phyloP scores from a whole-genome alignment of 306 rosid species.

The Vigna reflexopilosa region DNA sequence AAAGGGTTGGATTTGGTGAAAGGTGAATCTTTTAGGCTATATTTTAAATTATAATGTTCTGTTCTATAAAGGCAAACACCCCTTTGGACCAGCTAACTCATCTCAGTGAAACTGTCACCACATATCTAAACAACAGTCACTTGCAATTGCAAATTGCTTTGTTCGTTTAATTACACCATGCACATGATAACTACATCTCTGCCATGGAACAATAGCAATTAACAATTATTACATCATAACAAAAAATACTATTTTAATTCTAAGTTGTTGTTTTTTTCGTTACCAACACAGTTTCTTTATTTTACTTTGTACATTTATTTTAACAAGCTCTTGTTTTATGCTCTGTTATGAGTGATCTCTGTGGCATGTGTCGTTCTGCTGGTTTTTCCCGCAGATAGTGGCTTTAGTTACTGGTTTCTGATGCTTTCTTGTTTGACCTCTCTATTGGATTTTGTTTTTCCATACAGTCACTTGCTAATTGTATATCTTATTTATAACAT shows the following conservation, averaged over 20 bases:
- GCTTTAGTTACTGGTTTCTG: not conserved
- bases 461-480: not conserved
- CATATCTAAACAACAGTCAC: slow-evolving; percentile 19
- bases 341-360: not conserved
- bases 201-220: not conserved
- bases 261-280: not conserved
- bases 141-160: slow-evolving; percentile 33
- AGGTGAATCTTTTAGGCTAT: slow-evolving; percentile 35
- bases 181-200: not conserved
- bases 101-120: slow-evolving; percentile 32
- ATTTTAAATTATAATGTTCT: slow-evolving; percentile 19
- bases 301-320: not conserved
- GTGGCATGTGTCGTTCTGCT: not conserved
- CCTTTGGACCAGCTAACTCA: slow-evolving; percentile 34
- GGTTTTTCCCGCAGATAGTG: not conserved
- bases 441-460: not conserved
- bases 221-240: not conserved
- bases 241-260: not conserved
- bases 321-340: not conserved
- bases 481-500: not conserved
- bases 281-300: slow-evolving; percentile 20
- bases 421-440: slow-evolving; percentile 7
- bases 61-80: not conserved
- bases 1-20: slow-evolving; percentile 45
- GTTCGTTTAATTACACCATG: not conserved